phyloP scores from a whole-genome alignment of 257 asterid genomes.

The Solanum chaucha region DNA sequence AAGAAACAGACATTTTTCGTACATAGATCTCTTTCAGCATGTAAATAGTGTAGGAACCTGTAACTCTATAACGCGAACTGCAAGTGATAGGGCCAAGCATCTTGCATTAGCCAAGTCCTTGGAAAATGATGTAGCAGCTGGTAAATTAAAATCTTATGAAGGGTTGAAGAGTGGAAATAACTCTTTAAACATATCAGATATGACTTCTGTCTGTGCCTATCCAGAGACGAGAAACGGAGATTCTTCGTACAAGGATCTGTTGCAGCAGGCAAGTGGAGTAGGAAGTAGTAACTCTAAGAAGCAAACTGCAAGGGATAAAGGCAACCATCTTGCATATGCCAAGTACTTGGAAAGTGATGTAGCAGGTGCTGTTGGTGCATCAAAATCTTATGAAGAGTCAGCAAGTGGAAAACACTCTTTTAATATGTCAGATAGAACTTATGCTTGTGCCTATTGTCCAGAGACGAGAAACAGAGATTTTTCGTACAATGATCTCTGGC shows the following conservation, averaged over 20 bases:
- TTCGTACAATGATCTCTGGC: slow-evolving; percentile 49
- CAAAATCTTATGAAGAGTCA: slow-evolving; percentile 27
- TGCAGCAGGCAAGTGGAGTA: slow-evolving; percentile 67
- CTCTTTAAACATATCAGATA: slow-evolving; percentile 40
- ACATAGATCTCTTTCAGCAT: slow-evolving; percentile 65
- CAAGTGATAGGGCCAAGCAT: slow-evolving; percentile 54
- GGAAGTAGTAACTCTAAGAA: slow-evolving; percentile 40
- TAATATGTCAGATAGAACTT: slow-evolving; percentile 38
- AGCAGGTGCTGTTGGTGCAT: slow-evolving; percentile 28
- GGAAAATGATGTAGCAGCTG: slow-evolving; percentile 38
- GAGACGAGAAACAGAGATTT: slow-evolving; percentile 42
- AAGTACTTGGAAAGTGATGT: slow-evolving; percentile 52
- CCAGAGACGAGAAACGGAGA: slow-evolving; percentile 46
- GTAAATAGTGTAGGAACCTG: slow-evolving; percentile 45
- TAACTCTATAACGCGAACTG: slow-evolving; percentile 41
- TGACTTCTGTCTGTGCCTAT: slow-evolving; percentile 59
- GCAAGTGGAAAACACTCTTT: slow-evolving; percentile 49
- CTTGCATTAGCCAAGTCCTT: slow-evolving; percentile 60
- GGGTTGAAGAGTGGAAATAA: slow-evolving; percentile 49
- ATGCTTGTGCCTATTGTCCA: slow-evolving; percentile 74
- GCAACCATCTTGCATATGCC: slow-evolving; percentile 57
- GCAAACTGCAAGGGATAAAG: slow-evolving; percentile 45
- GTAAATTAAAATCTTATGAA: slow-evolving; percentile 28
- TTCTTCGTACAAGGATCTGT: slow-evolving; percentile 44
- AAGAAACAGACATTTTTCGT: slow-evolving; percentile 36